Base-by-base conservation (phyloP, 1,284 basidiomycete species). In the Mycosarcoma mackinlayi region DNA sequence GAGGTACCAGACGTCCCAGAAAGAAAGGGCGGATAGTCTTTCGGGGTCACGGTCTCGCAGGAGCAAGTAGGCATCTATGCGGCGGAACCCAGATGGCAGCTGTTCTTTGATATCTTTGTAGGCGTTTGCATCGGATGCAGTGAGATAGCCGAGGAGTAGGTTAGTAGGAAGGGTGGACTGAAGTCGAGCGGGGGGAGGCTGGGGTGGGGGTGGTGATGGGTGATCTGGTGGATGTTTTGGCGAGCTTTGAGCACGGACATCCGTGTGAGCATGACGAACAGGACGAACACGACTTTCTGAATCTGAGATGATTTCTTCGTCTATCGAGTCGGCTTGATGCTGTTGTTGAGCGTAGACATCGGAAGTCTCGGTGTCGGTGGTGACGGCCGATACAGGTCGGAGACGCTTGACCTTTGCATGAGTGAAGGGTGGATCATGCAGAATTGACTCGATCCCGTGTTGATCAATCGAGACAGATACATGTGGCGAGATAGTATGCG, bases 51-150 rank as follows among this genome's bases (percentile, higher is more conserved):
- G 41, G 24, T 61, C 42, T 37, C 67, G 61, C 16, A 70, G 54
- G 7, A 61, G 35, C 21, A 70, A 38, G 27, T 70, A 70, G 0
- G 67, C 67, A 35, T 70, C 67, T 25, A 65, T 51, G 33, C 46
- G 46, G 14, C 45, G 49, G n/a, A 64, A 49, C 19, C 34, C 42
- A 1, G 52, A 13, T 4, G 57, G 53, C 1, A 70, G 48, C 24
- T 60, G 42, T 5, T 42, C 23, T 41, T 44, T 54, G 40, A 64
- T 38, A 1, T 31, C 28, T 5, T 50, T 39, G 16, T 53, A 60
- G 3, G 33, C 19, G 3, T 51, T 23, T 8, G 23, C 27, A 16
- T 54, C 57, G 18, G 52, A 38, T 18, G 52, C 41, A 13, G 52
- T 64, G 14, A 70, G 61, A 23, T 31, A 64, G 25, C 61, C 49